Base-by-base conservation (phyloP, 176 grass and related monocot species). In the Carex cristatella region DNA sequence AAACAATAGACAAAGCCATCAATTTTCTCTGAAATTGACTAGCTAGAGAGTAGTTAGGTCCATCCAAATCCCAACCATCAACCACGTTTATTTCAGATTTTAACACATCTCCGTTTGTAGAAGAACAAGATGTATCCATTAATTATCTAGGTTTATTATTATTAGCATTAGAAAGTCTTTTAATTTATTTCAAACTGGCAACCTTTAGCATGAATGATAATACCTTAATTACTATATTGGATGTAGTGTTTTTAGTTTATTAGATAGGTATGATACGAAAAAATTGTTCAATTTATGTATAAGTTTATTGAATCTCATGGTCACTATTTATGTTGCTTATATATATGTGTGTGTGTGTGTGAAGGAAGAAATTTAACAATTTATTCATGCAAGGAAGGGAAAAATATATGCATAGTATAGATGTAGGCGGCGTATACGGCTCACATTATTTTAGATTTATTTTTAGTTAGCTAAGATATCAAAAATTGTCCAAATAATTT, bases 31-130 rank as follows among this genome's bases (percentile, higher is more conserved):
- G 49, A 33, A 63, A 63, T 63, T 81, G 56, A 81, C 79, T 5
- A 1, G 56, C 79, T 5, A 2, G 56, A 38, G 15, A 61, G 56
- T 81, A 12, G 79, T 81, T 81, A 81, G 79, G 57, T 61, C 30
- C 18, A 81, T 81, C 56, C 56, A 14, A 63, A 63, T 62, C 57
- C 31, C 32, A 61, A 63, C 57, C 79, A 81, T 62, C 79, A 81
- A 61, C 18, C 75, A 14, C 75, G 58, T 58, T 79, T 57, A 79
- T 58, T 79, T 35, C 10, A 58, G 0, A 2, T 23, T 79, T 58
- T 30, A 46, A 28, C 16, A 54, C 46, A 28, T 79, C 75, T 79
- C 75, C 75, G 28, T 49, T 79, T 79, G 28, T 14, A 32, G 10
- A 33, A 0, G 10, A 12, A 14, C 64, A 32, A 32, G 5, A 61